Evolutionary conservation across 805 yeast genomes (phyloP).

Genomic region (Ogataea zsoltii): DNA sequence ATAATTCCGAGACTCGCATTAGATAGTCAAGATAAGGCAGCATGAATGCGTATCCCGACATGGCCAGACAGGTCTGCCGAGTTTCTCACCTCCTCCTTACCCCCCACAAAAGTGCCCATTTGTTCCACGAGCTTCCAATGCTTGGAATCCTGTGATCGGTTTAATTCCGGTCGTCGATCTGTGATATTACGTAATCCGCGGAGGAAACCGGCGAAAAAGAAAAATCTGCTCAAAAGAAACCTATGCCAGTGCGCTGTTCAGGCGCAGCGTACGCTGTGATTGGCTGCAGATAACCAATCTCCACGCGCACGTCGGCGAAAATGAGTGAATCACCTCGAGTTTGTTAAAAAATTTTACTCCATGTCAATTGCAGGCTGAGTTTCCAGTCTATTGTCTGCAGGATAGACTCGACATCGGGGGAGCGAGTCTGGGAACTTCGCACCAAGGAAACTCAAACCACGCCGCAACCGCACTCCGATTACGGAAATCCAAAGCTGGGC

Average conservation of each 20-base stretch:
- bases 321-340: constrained; percentile 1
- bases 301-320: constrained; percentile 1
- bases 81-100: too few species aligned
- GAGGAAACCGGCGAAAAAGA: background rate
- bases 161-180: constrained; percentile 1
- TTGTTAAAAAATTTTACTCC: background rate
- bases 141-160: background rate
- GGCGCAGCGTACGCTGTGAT: constrained; percentile 7
- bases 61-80: too few species aligned
- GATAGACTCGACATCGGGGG: constrained; percentile 1
- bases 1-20: background rate
- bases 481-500: constrained; percentile 7
- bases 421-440: constrained; percentile 4
- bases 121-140: constrained; percentile 3
- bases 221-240: background rate
- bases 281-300: constrained; percentile 19
- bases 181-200: background rate
- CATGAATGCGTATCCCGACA: too few species aligned
- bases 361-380: background rate
- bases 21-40: too few species aligned
- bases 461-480: constrained; percentile 8
- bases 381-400: background rate
- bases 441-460: constrained; percentile 1
- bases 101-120: too few species aligned
- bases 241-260: background rate